A percentile compares a stretch with the other conserved stretches of the same genome.
Conservation (phyloP, 164 flowering plant species). For the Tetracentron sinense region DNA sequence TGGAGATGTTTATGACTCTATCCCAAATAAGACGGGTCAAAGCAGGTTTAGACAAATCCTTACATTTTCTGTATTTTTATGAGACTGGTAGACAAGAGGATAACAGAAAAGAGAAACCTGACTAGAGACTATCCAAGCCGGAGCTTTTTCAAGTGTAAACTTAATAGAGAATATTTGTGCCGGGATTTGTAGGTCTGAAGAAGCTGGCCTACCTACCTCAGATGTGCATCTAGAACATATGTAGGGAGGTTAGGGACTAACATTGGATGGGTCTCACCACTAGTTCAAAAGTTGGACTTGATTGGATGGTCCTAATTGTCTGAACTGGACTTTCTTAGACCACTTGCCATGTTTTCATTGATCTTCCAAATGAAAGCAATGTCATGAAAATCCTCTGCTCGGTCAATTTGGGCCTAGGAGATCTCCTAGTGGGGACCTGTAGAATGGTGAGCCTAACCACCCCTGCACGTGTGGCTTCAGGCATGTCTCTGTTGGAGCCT, state of each 20-base stretch:
- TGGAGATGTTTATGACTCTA: conserved; percentile 27
- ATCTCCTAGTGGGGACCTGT: no score
- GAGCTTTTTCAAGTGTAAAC: not conserved
- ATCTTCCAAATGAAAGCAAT: not conserved
- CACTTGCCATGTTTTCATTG: not conserved
- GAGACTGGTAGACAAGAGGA: not conserved
- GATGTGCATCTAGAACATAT: not conserved
- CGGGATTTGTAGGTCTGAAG: not conserved
- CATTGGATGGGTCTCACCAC: no score
- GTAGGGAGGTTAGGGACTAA: not conserved
- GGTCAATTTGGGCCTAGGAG: no score
- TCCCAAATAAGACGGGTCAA: conserved; percentile 40
- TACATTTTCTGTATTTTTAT: conserved; percentile 2
- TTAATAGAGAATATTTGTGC: not conserved
- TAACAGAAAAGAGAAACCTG: not conserved
- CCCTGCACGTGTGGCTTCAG: no score
- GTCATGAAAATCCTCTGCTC: no score
- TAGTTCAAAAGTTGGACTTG: no score
- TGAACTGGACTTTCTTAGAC: no score
- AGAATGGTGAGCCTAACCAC: no score
- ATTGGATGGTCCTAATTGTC: no score
- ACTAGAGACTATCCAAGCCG: not conserved
- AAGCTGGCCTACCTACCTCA: not conserved
- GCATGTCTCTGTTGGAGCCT: no score
- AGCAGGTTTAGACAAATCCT: conserved; percentile 47